phyloP scores from a whole-genome alignment of 2,329 filamentous ascomycete species.

The Curvularia sp. region DNA sequence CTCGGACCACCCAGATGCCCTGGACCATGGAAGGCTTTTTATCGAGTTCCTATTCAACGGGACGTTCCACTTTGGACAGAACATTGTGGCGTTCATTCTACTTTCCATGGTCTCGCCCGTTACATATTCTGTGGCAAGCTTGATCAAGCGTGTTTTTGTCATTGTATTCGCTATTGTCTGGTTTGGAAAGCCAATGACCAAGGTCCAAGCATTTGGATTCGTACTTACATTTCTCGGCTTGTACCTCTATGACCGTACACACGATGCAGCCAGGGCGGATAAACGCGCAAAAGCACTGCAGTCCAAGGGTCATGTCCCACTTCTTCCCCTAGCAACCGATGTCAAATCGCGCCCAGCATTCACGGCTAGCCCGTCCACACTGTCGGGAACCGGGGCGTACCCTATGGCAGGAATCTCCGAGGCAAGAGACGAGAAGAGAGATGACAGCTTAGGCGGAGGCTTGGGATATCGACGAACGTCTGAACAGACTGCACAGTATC shows the following conservation, averaged over 20 bases:
- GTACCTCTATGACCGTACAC: slow-evolving; percentile 94
- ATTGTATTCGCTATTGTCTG: slow-evolving; percentile 94
- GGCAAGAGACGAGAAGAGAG: slow-evolving; percentile 62
- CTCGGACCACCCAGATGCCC: slow-evolving; percentile 76
- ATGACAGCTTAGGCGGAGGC: slow-evolving; percentile 60
- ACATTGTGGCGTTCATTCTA: slow-evolving; percentile 91
- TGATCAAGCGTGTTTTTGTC: slow-evolving; percentile 97
- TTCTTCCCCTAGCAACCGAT: slow-evolving; percentile 69
- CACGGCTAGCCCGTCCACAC: slow-evolving; percentile 52
- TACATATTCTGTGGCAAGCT: slow-evolving; percentile 92
- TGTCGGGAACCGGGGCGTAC: slow-evolving; percentile 45
- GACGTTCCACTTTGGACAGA: slow-evolving; percentile 94
- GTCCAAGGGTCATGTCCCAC: slow-evolving; percentile 66
- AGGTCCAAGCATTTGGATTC: slow-evolving; percentile 83
- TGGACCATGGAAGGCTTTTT: slow-evolving; percentile 66
- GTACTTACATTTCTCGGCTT: slow-evolving; percentile 87
- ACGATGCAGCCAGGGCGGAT: slow-evolving; percentile 85
- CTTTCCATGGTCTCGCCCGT: slow-evolving; percentile 94
- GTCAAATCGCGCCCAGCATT: slow-evolving; percentile 32
- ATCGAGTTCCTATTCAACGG: slow-evolving; percentile 98
- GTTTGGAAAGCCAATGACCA: slow-evolving; percentile 90
- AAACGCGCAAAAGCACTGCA: slow-evolving; percentile 71
- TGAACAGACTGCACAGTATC: slow-evolving; percentile 60
- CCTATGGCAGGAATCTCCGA: slow-evolving; percentile 34
- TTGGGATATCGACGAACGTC: slow-evolving; percentile 52